Percentiles rank a stretch among this genome's conserved stretches.
Conservation (phyloP, 225 moss, liverwort and hornwort genomes). For the Pseudisothecium myosuroides region DNA sequence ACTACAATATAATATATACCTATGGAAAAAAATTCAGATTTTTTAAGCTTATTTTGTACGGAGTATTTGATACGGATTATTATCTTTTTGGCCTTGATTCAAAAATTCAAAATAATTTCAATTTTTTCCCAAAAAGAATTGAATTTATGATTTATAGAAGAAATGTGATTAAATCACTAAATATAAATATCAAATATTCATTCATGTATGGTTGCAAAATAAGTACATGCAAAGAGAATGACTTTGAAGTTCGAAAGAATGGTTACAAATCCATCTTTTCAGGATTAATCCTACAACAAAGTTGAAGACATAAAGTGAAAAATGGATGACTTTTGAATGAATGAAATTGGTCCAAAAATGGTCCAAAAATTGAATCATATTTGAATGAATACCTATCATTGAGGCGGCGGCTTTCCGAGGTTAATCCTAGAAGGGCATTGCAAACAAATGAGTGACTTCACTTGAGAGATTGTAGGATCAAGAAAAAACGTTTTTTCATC, state of each 20-base stretch:
- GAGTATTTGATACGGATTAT: neutral
- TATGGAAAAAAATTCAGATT: no score
- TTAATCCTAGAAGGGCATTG: no score
- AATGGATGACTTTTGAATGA: neutral
- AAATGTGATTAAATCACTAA: neutral
- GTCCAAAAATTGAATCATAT: no score
- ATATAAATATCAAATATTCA: neutral
- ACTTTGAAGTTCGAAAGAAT: neutral
- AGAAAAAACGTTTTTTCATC: no score
- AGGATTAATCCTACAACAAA: fast-evolving
- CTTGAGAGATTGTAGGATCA: no score
- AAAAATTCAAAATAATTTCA: neutral
- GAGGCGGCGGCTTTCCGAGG: no score
- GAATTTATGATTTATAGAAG: neutral
- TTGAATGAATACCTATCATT: no score
- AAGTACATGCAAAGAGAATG: neutral
- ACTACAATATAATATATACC: fast-evolving
- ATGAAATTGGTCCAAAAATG: neutral
- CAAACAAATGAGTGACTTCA: no score
- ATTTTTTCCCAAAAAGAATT: neutral
- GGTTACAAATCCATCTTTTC: neutral
- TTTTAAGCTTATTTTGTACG: neutral
- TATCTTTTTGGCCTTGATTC: no score
- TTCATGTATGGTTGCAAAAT: neutral
- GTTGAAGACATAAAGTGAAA: fast-evolving